A percentile compares a stretch with the other conserved stretches of the same genome.
Evolutionary conservation across 768 basidiomycete genomes (phyloP).

Genomic region (Boletellus ananiceps): DNA sequence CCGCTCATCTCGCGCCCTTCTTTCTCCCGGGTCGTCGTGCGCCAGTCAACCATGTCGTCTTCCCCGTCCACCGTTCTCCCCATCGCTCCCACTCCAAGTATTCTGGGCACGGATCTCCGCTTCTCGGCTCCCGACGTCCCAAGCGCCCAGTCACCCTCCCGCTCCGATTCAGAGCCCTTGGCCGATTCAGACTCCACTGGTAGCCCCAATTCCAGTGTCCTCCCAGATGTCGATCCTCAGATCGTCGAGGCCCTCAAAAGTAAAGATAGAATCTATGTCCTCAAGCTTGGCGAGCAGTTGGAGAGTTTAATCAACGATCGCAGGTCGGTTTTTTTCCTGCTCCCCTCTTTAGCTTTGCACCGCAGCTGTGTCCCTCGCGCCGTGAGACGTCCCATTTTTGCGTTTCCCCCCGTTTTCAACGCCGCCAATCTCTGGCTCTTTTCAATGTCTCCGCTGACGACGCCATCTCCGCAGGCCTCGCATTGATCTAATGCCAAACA

Average conservation of each 20-base stretch:
- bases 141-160: slow-evolving; percentile 13
- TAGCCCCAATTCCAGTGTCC: slow-evolving; percentile 19
- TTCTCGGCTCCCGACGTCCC: slow-evolving; percentile 16
- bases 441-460: slow-evolving; percentile 20
- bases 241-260: slow-evolving; percentile 82
- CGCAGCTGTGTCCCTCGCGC: slow-evolving; percentile 2
- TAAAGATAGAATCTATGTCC: slow-evolving; percentile 84
- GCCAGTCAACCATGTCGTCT: no score
- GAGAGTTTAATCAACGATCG: slow-evolving; percentile 73
- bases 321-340: slow-evolving; percentile 43
- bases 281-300: slow-evolving; percentile 86
- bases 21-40: neutral
- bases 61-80: slow-evolving; percentile 5
- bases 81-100: slow-evolving; percentile 4
- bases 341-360: neutral
- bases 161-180: slow-evolving; percentile 27
- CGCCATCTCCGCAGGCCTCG: slow-evolving; percentile 43
- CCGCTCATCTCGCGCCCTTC: neutral
- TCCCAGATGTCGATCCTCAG: slow-evolving; percentile 63
- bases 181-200: slow-evolving; percentile 26
- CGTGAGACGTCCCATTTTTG: neutral
- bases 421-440: neutral
- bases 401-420: neutral
- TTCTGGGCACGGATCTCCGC: neutral
- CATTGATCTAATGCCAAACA: slow-evolving; percentile 63